Evolutionary conservation across 345 rosid species (phyloP).

Genomic region (Gossypioides kirkii): DNA sequence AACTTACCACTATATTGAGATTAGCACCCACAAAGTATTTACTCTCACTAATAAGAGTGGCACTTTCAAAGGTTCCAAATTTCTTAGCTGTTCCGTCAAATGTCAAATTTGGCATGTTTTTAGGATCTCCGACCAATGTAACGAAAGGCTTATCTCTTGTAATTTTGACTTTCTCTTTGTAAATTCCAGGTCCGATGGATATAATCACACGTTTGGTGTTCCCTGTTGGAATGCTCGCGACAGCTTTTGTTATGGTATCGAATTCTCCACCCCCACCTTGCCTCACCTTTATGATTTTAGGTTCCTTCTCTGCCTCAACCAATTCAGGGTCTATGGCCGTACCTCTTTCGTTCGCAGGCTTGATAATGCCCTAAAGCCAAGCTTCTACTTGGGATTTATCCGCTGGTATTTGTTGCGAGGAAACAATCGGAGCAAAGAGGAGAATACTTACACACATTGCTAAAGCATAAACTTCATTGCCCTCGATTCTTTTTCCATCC

Average conservation of each 20-base stretch:
- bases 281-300: no score
- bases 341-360: conserved; percentile 35
- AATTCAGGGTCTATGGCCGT: conserved; percentile 28
- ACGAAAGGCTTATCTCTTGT: conserved; percentile 44
- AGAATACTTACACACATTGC: background rate
- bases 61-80: no score
- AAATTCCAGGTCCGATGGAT: conserved; percentile 40
- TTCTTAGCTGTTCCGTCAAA: no score
- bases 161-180: conserved; percentile 50
- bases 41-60: conserved; percentile 6
- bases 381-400: background rate
- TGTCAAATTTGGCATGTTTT: background rate
- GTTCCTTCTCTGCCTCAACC: no score
- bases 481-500: background rate
- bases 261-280: no score
- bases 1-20: conserved; percentile 11
- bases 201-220: no score
- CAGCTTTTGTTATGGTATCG: no score
- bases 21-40: conserved; percentile 41
- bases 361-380: background rate
- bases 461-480: background rate
- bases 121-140: conserved; percentile 45
- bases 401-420: background rate
- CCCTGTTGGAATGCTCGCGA: no score
- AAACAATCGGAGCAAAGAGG: background rate